phyloP scores from a whole-genome alignment of 345 rosid species.

The Rubroshorea leprosula region DNA sequence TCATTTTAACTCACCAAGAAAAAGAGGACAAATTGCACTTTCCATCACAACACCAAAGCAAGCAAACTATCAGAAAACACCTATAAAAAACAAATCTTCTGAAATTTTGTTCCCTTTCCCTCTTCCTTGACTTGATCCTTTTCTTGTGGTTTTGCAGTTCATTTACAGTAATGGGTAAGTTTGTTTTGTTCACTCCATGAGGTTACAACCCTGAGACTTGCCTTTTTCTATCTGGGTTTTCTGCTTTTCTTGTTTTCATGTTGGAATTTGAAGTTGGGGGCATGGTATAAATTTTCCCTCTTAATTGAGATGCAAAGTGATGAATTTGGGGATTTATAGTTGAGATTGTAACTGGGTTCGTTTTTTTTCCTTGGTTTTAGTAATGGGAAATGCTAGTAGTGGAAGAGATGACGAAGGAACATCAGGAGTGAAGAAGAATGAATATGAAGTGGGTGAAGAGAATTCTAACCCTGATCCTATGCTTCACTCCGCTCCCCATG shows the following conservation, averaged over 20 bases:
- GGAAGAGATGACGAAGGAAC: slow-evolving; percentile 41
- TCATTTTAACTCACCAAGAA: background rate
- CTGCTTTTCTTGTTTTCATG: background rate
- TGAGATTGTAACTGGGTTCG: slow-evolving; percentile 20
- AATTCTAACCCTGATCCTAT: slow-evolving; percentile 24
- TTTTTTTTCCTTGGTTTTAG: slow-evolving; percentile 22
- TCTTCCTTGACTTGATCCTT: slow-evolving; percentile 20
- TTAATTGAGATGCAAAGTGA: background rate
- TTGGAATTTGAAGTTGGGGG: background rate
- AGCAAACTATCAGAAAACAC: slow-evolving; percentile 11
- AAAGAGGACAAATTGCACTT: slow-evolving; percentile 33
- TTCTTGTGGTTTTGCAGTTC: slow-evolving; percentile 25
- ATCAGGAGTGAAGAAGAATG: slow-evolving; percentile 23
- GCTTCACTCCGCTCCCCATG: slow-evolving; percentile 28
- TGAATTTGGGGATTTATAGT: slow-evolving; percentile 3
- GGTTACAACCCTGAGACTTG: slow-evolving; percentile 10
- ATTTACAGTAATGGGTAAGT: slow-evolving; percentile 36
- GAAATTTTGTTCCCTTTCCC: slow-evolving; percentile 21
- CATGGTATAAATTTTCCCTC: background rate
- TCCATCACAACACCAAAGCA: slow-evolving; percentile 14
- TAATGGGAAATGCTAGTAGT: slow-evolving; percentile 67
- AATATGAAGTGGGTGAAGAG: slow-evolving; percentile 25
- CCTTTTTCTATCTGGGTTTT: slow-evolving; percentile 15
- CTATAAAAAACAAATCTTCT: slow-evolving; percentile 20
- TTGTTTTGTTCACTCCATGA: too few relatives aligned